phyloP scores from a whole-genome alignment of 106 monocot genomes.

The Platanthera guangdongensis region DNA sequence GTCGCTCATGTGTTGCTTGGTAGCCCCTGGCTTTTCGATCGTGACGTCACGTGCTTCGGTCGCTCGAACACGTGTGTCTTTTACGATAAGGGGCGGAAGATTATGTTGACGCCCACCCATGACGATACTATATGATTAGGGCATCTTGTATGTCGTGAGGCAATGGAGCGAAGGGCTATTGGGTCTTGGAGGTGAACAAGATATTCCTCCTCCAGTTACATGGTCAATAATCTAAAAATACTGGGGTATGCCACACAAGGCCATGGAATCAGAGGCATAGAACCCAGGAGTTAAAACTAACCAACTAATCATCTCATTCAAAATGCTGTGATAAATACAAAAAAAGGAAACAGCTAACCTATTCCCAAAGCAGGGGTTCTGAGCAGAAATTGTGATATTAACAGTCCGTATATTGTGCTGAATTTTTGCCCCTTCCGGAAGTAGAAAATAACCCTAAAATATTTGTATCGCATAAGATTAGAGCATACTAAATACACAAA shows the following conservation, averaged over 20 bases:
- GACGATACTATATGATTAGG: no score
- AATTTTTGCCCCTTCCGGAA: constrained; percentile 89
- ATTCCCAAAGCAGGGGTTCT: constrained; percentile 89
- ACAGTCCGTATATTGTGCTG: constrained; percentile 59
- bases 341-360: constrained; percentile 31
- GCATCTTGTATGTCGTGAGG: no score
- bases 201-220: no score
- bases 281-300: not conserved
- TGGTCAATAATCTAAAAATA: no score
- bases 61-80: no score
- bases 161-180: no score
- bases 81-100: no score
- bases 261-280: constrained; percentile 1
- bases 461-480: not conserved
- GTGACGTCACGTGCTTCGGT: no score
- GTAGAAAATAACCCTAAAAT: constrained; percentile 90
- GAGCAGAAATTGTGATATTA: constrained; percentile 85
- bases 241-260: not conserved
- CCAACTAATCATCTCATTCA: not conserved
- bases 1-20: no score
- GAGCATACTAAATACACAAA: not conserved
- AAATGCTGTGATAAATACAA: not conserved
- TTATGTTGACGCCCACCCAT: no score
- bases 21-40: no score
- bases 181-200: no score